These are phyloP conservation scores for Oryza rufipogon DNA, from an alignment of 176 grass and related monocot species.

Conservation along the genomic window DNA sequence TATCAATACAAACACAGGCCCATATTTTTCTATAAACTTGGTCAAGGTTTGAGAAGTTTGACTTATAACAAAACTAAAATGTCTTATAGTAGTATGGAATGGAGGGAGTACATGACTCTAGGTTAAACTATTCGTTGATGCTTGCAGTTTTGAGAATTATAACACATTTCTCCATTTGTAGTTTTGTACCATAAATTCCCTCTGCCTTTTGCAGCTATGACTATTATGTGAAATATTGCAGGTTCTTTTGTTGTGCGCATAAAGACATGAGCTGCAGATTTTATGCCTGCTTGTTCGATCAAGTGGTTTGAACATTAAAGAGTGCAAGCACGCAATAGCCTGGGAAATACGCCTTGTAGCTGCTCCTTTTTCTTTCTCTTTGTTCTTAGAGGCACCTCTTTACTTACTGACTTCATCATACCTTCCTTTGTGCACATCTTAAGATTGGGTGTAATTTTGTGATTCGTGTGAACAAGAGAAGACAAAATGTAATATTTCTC, in stretches of 20 bases:
- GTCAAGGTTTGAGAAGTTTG: too few relatives aligned
- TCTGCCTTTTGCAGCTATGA: background rate
- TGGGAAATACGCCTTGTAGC: background rate
- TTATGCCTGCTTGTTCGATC: background rate
- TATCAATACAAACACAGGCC: too few relatives aligned
- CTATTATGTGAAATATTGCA: background rate
- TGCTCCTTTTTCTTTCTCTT: background rate
- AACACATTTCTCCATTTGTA: background rate
- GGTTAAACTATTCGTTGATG: background rate
- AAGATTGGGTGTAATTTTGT: background rate
- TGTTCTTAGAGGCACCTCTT: background rate
- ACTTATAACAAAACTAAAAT: too few relatives aligned
- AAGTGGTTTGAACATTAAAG: background rate
- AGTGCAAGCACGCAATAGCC: background rate
- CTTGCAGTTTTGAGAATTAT: background rate
- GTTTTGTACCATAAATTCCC: background rate
- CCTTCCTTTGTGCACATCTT: background rate
- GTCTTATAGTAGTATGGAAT: too few relatives aligned
- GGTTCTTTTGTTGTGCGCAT: background rate
- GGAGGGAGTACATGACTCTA: background rate
- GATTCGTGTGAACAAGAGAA: background rate
- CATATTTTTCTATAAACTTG: too few relatives aligned
- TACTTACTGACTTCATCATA: background rate
- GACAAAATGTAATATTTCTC: background rate
- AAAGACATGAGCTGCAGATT: background rate